Evolutionary conservation across 768 basidiomycete species (phyloP).

Genomic region (Russula dissimulans): DNA sequence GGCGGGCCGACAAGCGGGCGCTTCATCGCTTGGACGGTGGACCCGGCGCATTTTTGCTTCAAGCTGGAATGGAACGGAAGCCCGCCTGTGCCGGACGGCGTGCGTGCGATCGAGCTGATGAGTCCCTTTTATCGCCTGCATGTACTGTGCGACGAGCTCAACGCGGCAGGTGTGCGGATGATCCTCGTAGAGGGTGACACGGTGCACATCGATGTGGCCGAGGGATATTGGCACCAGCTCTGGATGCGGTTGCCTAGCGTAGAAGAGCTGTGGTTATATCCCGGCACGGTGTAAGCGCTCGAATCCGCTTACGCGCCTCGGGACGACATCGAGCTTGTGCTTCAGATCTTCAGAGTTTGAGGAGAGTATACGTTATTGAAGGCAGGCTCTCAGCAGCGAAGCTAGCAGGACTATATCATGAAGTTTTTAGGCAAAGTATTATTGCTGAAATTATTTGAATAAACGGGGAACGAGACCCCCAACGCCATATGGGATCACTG

Average conservation of each 20-base stretch:
- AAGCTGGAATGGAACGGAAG: slow-evolving; percentile 4
- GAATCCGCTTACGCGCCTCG: neutral
- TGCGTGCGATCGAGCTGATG: neutral
- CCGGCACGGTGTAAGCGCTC: slow-evolving; percentile 1
- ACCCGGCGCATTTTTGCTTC: slow-evolving; percentile 10
- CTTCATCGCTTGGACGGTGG: slow-evolving; percentile 7
- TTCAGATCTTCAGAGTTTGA: too few relatives aligned
- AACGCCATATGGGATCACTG: too few relatives aligned
- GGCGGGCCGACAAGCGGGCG: slow-evolving; percentile 10
- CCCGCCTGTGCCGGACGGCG: neutral
- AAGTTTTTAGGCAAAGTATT: too few relatives aligned
- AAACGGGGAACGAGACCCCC: too few relatives aligned
- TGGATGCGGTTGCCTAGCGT: neutral
- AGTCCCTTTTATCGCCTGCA: slow-evolving; percentile 5
- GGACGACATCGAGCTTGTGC: neutral
- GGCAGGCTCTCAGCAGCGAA: neutral
- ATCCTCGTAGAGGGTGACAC: neutral
- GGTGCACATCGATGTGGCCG: neutral
- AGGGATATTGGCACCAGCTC: slow-evolving; percentile 4
- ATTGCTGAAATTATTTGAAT: too few relatives aligned
- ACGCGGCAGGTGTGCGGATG: neutral
- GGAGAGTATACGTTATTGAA: neutral
- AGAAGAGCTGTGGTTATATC: slow-evolving; percentile 3
- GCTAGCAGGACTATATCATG: too few relatives aligned
- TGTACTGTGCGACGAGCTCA: slow-evolving; percentile 3